A percentile compares a stretch with the other conserved stretches of the same genome.
Conservation (phyloP, 768 basidiomycete genomes). For the Suillus subaureus region DNA sequence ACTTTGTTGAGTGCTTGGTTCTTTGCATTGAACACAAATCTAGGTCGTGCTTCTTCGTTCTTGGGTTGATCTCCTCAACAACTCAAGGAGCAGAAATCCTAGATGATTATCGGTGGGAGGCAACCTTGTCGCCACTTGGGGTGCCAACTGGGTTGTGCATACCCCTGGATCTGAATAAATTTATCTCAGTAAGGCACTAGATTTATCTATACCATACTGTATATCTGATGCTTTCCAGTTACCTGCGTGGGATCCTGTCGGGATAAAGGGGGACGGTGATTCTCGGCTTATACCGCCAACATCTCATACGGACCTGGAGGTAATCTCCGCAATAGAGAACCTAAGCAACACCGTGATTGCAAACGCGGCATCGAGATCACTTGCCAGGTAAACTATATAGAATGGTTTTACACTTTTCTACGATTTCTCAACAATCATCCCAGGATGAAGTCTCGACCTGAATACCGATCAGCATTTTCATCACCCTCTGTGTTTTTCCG, state of each 20-base stretch:
- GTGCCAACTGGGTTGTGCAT: conserved; percentile 89
- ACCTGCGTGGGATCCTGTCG: conserved; percentile 60
- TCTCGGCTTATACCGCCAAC: conserved; percentile 64
- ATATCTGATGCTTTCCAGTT: conserved; percentile 48
- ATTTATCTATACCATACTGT: not conserved
- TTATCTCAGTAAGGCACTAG: conserved; percentile 64
- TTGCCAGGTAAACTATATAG: conserved; percentile 64
- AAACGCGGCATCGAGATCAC: conserved; percentile 87
- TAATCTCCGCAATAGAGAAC: conserved; percentile 89
- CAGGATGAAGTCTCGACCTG: conserved; percentile 78
- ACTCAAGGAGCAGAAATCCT: conserved; percentile 91
- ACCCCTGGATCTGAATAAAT: conserved; percentile 79
- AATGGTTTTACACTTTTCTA: conserved; percentile 2
- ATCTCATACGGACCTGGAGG: conserved; percentile 74
- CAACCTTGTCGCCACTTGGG: conserved; percentile 84
- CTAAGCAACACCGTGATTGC: conserved; percentile 95
- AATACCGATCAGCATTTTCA: conserved; percentile 74
- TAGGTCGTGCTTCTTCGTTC: conserved; percentile 95
- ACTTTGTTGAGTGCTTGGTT: not conserved
- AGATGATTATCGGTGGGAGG: conserved; percentile 92
- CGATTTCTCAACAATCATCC: not conserved
- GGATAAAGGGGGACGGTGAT: conserved; percentile 35
- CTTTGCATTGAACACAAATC: conserved; percentile 15
- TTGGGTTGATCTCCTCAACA: conserved; percentile 91
- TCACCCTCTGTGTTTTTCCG: conserved; percentile 83